Evolutionary conservation across 495 filamentous ascomycete species (phyloP).

Genomic region (Penicillium simplicissimum): DNA sequence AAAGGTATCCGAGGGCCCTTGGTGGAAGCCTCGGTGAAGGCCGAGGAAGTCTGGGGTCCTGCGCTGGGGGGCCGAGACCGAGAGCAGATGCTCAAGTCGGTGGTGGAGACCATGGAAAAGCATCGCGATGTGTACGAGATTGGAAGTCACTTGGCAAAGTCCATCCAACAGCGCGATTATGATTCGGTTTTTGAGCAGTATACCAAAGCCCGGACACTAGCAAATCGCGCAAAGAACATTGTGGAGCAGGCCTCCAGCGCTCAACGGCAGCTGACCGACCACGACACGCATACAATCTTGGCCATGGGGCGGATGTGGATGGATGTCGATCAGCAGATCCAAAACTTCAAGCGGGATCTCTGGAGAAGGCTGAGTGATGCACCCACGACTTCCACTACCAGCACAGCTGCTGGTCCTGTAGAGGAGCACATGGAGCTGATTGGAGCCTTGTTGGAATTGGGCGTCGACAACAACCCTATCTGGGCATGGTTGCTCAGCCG

Average conservation of each 20-base stretch:
- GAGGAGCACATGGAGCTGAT: slow-evolving; percentile 92
- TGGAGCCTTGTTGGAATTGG: slow-evolving; percentile 80
- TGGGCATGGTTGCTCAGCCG: slow-evolving; percentile 91
- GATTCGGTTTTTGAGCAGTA: slow-evolving; percentile 86
- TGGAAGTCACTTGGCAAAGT: slow-evolving; percentile 72
- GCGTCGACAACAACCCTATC: slow-evolving; percentile 93
- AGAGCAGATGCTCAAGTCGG: slow-evolving; percentile 77
- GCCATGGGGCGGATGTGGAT: slow-evolving; percentile 93
- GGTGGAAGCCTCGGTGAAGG: slow-evolving; percentile 85
- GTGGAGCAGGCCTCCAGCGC: slow-evolving; percentile 52
- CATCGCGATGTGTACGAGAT: slow-evolving; percentile 80
- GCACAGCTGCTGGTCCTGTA: slow-evolving; percentile 46
- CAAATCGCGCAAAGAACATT: slow-evolving; percentile 69
- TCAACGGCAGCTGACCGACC: slow-evolving; percentile 58
- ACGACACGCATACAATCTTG: slow-evolving; percentile 79
- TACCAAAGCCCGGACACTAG: slow-evolving; percentile 69
- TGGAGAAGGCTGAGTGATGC: slow-evolving; percentile 75
- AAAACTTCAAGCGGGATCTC: slow-evolving; percentile 80
- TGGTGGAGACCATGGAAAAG: slow-evolving; percentile 71
- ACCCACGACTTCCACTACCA: slow-evolving; percentile 45
- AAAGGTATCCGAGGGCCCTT: slow-evolving; percentile 84
- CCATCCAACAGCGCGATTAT: slow-evolving; percentile 87
- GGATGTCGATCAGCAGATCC: slow-evolving; percentile 81
- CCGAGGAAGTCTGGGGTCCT: slow-evolving; percentile 95
- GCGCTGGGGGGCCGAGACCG: slow-evolving; percentile 89